These are phyloP conservation scores for Monosporascus ibericus DNA, from an alignment of 2,329 filamentous ascomycete species.

Conservation along the genomic window DNA sequence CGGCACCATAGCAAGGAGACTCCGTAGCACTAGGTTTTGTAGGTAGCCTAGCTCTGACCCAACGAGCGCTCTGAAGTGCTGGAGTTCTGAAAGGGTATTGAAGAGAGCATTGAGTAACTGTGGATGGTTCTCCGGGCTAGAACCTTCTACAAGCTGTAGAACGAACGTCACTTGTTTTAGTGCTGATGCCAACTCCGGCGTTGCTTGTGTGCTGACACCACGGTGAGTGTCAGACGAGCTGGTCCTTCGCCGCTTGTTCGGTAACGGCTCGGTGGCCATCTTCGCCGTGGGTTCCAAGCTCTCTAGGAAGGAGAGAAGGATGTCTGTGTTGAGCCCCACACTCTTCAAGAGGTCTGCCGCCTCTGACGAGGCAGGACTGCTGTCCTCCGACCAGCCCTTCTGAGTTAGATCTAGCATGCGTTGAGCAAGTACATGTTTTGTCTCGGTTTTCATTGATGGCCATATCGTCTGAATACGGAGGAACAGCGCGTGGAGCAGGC, in stretches of 20 bases:
- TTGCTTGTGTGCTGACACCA: constrained; percentile 54
- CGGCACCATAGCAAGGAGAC: constrained; percentile 77
- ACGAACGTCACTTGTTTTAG: constrained; percentile 79
- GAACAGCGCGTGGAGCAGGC: constrained; percentile 62
- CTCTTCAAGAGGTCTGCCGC: constrained; percentile 67
- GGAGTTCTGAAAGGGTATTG: constrained; percentile 76
- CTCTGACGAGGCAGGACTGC: constrained; percentile 43
- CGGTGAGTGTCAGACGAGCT: constrained; percentile 64
- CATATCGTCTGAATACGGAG: constrained; percentile 65
- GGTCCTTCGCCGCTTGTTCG: constrained; percentile 72
- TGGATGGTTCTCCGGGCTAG: constrained; percentile 67
- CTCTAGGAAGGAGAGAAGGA: constrained; percentile 66
- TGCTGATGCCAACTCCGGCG: constrained; percentile 58
- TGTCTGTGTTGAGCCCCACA: constrained; percentile 66
- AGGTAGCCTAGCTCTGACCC: constrained; percentile 87
- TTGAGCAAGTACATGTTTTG: constrained; percentile 53
- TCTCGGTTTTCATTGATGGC: constrained; percentile 61
- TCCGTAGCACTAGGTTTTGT: constrained; percentile 76
- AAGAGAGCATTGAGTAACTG: constrained; percentile 76
- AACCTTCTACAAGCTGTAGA: constrained; percentile 79
- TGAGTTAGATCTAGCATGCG: constrained; percentile 58
- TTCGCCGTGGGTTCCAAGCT: constrained; percentile 68
- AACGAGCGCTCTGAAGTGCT: constrained; percentile 74
- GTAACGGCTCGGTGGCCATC: constrained; percentile 64
- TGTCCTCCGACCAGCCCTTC: constrained; percentile 29